These are phyloP conservation scores for Populus hybrid DNA, from an alignment of 441 rosid genomes.

Conservation along the genomic window DNA sequence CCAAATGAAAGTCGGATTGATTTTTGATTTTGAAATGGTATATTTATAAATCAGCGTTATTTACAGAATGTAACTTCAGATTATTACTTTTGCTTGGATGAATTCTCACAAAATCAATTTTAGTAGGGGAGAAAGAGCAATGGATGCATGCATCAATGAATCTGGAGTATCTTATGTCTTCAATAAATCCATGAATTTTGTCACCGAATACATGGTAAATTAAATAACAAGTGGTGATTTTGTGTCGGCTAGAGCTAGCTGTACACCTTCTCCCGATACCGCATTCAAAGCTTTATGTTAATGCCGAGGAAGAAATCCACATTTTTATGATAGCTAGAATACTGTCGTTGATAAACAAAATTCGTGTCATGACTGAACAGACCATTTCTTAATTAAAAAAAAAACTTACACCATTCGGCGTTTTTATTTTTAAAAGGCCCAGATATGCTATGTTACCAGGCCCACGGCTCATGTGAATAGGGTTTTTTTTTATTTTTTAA, in stretches of 20 bases:
- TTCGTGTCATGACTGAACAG: too few species aligned
- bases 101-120: neutral
- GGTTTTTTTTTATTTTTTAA: too few species aligned
- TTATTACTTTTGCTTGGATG: neutral
- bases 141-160: neutral
- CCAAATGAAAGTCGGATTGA: neutral
- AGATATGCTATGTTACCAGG: too few species aligned
- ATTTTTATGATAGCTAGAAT: too few species aligned
- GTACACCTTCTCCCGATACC: neutral
- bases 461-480: too few species aligned
- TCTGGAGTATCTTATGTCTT: neutral
- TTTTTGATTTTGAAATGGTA: neutral
- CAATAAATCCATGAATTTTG: neutral
- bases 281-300: neutral
- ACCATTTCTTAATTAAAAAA: too few species aligned
- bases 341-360: too few species aligned
- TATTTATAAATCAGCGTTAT: neutral
- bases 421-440: too few species aligned
- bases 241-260: neutral
- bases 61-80: neutral
- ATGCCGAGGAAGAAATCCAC: neutral
- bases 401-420: too few species aligned
- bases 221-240: neutral
- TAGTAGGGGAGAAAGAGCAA: neutral
- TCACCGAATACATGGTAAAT: neutral